phyloP scores from a whole-genome alignment of 352 stramenopile species.

The Phytophthora melonis region DNA sequence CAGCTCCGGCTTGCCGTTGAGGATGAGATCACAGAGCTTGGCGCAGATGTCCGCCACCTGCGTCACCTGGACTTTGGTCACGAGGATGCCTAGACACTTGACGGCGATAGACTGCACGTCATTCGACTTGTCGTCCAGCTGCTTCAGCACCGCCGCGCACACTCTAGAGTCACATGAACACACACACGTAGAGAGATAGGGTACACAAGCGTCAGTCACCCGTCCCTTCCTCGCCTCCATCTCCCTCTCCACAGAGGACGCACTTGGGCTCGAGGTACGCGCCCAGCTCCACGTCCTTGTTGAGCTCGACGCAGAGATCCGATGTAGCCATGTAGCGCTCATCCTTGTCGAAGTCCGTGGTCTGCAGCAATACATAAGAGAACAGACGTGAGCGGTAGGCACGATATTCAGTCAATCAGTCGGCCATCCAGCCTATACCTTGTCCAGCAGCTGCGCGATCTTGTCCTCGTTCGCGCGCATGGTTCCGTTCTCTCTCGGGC shows the following conservation, averaged over 20 bases:
- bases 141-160: conserved; percentile 95
- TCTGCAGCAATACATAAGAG: conserved; percentile 44
- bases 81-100: conserved; percentile 95
- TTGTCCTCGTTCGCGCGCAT: conserved; percentile 83
- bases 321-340: conserved; percentile 99
- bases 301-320: conserved; percentile 97
- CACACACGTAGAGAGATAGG: not conserved
- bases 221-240: not conserved
- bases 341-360: conserved; percentile 96
- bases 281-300: conserved; percentile 93
- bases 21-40: conserved; percentile 96
- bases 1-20: conserved; percentile 97
- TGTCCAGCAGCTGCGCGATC: conserved; percentile 84
- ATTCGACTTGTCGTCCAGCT: conserved; percentile 99
- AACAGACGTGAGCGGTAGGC: conserved; percentile 2
- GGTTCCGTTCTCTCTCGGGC: conserved; percentile 10
- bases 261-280: conserved; percentile 87
- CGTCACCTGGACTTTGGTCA: conserved; percentile 96
- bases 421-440: conserved; percentile 42
- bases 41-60: conserved; percentile 98
- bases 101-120: conserved; percentile 97
- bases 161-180: conserved; percentile 67
- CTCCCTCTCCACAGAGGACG: conserved; percentile 16
- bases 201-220: conserved; percentile 1
- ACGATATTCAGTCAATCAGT: not conserved